A percentile compares a stretch with the other conserved stretches of the same genome.
phyloP scores from a whole-genome alignment of 768 basidiomycete genomes.

The Pisolithus tinctorius region DNA sequence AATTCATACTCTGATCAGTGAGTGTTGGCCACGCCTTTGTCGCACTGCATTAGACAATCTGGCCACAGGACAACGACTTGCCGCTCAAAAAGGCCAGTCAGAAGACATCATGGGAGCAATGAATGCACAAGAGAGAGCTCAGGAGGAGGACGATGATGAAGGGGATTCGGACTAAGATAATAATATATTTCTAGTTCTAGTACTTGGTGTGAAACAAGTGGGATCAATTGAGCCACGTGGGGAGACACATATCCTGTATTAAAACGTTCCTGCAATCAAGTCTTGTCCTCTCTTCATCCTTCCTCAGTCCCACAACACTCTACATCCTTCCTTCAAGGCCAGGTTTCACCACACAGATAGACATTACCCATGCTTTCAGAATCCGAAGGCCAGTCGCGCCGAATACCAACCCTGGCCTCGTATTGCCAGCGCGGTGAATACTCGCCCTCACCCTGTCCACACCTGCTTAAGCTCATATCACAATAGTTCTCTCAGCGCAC shows the following conservation, averaged over 20 bases:
- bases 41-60: conserved; percentile 2
- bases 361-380: conserved; percentile 28
- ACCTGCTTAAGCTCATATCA: conserved; percentile 6
- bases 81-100: conserved; percentile 70
- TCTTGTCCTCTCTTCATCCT: background rate
- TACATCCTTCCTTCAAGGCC: background rate
- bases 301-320: background rate
- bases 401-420: conserved; percentile 57
- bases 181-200: background rate
- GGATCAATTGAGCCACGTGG: conserved; percentile 1
- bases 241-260: background rate
- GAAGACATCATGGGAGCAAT: conserved; percentile 81
- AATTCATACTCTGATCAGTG: conserved; percentile 89
- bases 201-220: no score
- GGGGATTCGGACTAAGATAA: conserved; percentile 38
- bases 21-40: conserved; percentile 25
- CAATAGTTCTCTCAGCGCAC: conserved; percentile 50
- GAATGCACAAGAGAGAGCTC: conserved; percentile 63
- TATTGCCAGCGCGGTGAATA: conserved; percentile 68
- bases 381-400: conserved; percentile 28
- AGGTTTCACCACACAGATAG: background rate
- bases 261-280: conserved; percentile 6
- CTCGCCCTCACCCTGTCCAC: conserved; percentile 2
- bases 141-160: conserved; percentile 54
- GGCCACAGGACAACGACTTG: conserved; percentile 63